Percentiles rank a stretch among this genome's conserved stretches.
Conservation (phyloP, 1,284 basidiomycete genomes). For the Naganishia albida region DNA sequence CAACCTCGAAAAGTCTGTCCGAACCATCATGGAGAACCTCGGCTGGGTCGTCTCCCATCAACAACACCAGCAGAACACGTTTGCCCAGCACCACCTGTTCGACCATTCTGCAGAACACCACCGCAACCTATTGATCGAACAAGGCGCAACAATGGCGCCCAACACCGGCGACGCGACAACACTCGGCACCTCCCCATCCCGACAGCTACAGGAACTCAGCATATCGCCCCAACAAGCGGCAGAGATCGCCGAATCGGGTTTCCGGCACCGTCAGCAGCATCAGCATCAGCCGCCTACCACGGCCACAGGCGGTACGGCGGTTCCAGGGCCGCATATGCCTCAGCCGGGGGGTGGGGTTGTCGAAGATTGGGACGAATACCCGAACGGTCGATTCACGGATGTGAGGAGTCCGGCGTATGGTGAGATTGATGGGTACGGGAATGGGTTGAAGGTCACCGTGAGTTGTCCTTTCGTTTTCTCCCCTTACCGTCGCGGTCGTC, state of each 20-base stretch:
- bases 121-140: conserved; percentile 25
- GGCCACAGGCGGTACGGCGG: neutral
- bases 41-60: conserved; percentile 59
- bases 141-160: conserved; percentile 34
- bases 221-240: conserved; percentile 28
- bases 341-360: conserved; percentile 29
- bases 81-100: neutral
- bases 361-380: conserved; percentile 91
- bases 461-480: conserved; percentile 29
- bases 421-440: conserved; percentile 88
- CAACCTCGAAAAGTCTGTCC: conserved; percentile 95
- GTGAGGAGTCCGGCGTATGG: conserved; percentile 95
- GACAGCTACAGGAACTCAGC: conserved; percentile 20
- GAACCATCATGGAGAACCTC: conserved; percentile 77
- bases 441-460: conserved; percentile 58
- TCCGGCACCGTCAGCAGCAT: conserved; percentile 25
- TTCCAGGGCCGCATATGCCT: conserved; percentile 24
- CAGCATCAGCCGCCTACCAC: neutral
- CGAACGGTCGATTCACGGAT: conserved; percentile 97
- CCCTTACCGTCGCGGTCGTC: neutral
- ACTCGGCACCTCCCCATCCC: conserved; percentile 16
- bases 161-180: conserved; percentile 12
- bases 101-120: neutral
- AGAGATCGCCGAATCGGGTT: conserved; percentile 23
- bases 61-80: neutral